Percentiles rank a stretch among this genome's conserved stretches.
Evolutionary conservation across 495 filamentous ascomycete genomes (phyloP).

Genomic region (Lindgomyces ingoldianus): DNA sequence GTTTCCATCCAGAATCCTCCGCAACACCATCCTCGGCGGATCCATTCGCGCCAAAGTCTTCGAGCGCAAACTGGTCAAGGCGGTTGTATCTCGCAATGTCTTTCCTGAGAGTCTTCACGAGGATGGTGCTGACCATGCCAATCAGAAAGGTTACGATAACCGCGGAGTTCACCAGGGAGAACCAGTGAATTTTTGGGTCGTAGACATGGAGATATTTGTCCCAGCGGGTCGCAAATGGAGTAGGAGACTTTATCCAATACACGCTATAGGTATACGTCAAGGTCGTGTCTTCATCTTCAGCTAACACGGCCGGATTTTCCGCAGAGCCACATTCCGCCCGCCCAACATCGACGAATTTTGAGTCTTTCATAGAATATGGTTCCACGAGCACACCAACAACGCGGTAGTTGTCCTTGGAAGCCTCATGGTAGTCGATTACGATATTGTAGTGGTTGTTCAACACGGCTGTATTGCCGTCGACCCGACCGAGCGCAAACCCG

Average conservation of each 20-base stretch:
- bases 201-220: conserved; percentile 96
- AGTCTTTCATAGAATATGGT: conserved; percentile 69
- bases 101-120: conserved; percentile 82
- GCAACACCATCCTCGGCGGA: conserved; percentile 89
- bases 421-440: conserved; percentile 85
- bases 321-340: conserved; percentile 62
- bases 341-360: conserved; percentile 54
- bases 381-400: conserved; percentile 90
- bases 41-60: conserved; percentile 73
- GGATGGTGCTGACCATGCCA: conserved; percentile 84
- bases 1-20: conserved; percentile 97
- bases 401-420: conserved; percentile 65
- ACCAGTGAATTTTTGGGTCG: conserved; percentile 97
- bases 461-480: conserved; percentile 50
- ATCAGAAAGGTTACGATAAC: conserved; percentile 90
- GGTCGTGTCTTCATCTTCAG: conserved; percentile 64
- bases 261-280: conserved; percentile 92
- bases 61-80: conserved; percentile 80
- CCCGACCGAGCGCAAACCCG: conserved; percentile 79
- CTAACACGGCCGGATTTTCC: conserved; percentile 57
- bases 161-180: conserved; percentile 91
- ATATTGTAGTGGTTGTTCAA: conserved; percentile 97
- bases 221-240: conserved; percentile 94
- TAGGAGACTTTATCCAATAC: conserved; percentile 74
- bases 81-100: conserved; percentile 96